phyloP scores from a whole-genome alignment of 805 yeast genomes.

The Metschnikowia reukaufii region DNA sequence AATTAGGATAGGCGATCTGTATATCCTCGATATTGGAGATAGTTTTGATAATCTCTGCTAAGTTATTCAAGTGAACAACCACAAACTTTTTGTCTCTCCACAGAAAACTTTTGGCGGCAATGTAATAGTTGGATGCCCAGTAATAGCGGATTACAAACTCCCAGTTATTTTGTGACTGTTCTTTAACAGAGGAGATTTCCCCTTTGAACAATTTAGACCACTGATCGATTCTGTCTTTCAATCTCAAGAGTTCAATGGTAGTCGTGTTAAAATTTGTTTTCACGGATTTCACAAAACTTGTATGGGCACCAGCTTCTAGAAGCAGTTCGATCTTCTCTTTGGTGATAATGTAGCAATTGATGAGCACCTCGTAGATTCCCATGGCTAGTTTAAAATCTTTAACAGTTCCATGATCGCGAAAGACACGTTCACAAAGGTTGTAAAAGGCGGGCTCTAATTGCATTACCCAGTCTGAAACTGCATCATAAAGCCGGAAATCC shows the following conservation, averaged over 20 bases:
- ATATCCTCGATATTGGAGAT: constrained; percentile 11
- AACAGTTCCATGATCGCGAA: neutral
- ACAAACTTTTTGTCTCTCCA: constrained; percentile 33
- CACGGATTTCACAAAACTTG: constrained; percentile 10
- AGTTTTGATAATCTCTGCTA: constrained; percentile 15
- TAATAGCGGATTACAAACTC: constrained; percentile 12
- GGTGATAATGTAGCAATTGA: constrained; percentile 40
- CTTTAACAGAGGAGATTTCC: neutral
- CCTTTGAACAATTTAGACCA: constrained; percentile 39
- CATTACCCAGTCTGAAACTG: constrained; percentile 36
- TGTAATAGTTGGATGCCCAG: constrained; percentile 33
- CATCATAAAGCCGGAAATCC: constrained; percentile 27
- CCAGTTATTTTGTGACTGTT: neutral
- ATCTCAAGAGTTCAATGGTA: constrained; percentile 36
- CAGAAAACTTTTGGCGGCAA: constrained; percentile 26
- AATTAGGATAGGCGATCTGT: constrained; percentile 55
- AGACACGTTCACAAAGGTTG: constrained; percentile 5
- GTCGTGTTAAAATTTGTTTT: constrained; percentile 33
- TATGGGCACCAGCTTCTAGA: constrained; percentile 22
- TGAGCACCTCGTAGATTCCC: constrained; percentile 47
- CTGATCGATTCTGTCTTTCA: constrained; percentile 44
- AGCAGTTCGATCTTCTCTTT: constrained; percentile 28
- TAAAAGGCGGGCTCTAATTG: constrained; percentile 29
- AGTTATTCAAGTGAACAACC: constrained; percentile 46
- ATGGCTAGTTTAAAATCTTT: constrained; percentile 28